A percentile compares a stretch with the other conserved stretches of the same genome.
phyloP scores from a whole-genome alignment of 2,329 filamentous ascomycete species.

The Fonsecaea monophora region DNA sequence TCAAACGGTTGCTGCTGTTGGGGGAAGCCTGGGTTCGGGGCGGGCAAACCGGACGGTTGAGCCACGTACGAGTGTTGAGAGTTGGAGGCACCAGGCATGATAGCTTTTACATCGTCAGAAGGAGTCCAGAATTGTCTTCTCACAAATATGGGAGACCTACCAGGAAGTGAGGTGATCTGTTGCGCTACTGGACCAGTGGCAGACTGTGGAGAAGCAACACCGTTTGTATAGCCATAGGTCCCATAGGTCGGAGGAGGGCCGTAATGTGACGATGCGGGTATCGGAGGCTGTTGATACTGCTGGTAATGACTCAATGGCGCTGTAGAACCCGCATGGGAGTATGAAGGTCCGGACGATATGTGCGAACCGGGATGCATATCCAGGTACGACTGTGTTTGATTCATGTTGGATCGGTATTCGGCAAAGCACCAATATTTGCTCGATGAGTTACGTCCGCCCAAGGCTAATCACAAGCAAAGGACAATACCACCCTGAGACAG shows the following conservation, averaged over 20 bases:
- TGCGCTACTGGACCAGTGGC: conserved; percentile 71
- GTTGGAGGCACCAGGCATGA: conserved; percentile 38
- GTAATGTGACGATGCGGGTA: conserved; percentile 74
- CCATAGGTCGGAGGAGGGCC: conserved; percentile 65
- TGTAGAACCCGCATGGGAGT: conserved; percentile 78
- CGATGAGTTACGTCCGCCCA: conserved; percentile 24
- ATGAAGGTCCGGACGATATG: conserved; percentile 77
- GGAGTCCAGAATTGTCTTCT: background rate
- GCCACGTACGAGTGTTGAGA: conserved; percentile 36
- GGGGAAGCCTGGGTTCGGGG: conserved; percentile 49
- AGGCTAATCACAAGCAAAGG: conserved; percentile 28
- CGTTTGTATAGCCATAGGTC: conserved; percentile 77
- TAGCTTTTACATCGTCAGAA: conserved; percentile 48
- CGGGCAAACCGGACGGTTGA: conserved; percentile 38
- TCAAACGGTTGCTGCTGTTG: conserved; percentile 70
- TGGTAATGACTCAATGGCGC: conserved; percentile 76
- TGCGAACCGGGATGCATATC: conserved; percentile 75
- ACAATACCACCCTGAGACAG: conserved; percentile 30
- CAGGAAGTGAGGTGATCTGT: conserved; percentile 72
- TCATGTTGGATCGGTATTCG: conserved; percentile 66
- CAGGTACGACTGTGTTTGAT: conserved; percentile 80
- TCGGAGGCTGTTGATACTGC: conserved; percentile 74
- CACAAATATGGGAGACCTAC: conserved; percentile 42
- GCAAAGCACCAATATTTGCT: conserved; percentile 11
- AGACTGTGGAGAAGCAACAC: conserved; percentile 79